Evolutionary conservation across 139 green algal species (phyloP), one percentile per base, ranked within the genome.

Genomic region (Microglena sp.): DNA sequence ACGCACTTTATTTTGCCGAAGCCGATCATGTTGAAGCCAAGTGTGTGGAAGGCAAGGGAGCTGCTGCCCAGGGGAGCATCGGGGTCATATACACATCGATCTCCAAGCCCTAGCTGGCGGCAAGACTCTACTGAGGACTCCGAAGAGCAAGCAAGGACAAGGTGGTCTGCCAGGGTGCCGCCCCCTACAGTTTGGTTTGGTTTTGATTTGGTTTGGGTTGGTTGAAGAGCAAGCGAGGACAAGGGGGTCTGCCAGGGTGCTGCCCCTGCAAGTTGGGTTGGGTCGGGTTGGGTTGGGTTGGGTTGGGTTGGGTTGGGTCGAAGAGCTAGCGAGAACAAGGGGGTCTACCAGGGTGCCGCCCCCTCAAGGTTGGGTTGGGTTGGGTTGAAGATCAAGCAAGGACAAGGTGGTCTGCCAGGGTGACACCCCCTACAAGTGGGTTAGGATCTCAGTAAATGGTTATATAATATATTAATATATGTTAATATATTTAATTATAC

Each of bases 1-100:
- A 65, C 59, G 3, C 34, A 65, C 50, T 69, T 69, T 46, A 69
- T 54, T 32, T 69, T 69, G 26, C 31, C 63, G 62, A 69, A 69
- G n/a, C 63, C 63, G 15, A 69, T 61, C 45, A 62, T 45, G 33
- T 55, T 62, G 63, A 69, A 69, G 26, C 63, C 63, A 34, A 33
- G 8, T 5, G 40, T 36, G 31, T 69, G 63, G 45, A 62, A 69
- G 21, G 63, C n/a, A 26, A 69, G n/a, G 4, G 46, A 60, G 1
- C 34, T 5, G 62, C 30, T 68, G 33, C 45, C 44, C 3, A 68
- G 29, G 3, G 27, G 2, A 7, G 36, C 11, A 11, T 59, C 62
- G 2, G 5, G 30, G 26, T 68, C 62, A 21, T 60, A n/a, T 30
- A 68, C 43, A 45, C 62, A 68, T 31, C 62, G 58, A 28, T 2